These are phyloP conservation scores for Botrytis sinoallii DNA, from an alignment of 2,329 filamentous ascomycete genomes.

Conservation along the genomic window DNA sequence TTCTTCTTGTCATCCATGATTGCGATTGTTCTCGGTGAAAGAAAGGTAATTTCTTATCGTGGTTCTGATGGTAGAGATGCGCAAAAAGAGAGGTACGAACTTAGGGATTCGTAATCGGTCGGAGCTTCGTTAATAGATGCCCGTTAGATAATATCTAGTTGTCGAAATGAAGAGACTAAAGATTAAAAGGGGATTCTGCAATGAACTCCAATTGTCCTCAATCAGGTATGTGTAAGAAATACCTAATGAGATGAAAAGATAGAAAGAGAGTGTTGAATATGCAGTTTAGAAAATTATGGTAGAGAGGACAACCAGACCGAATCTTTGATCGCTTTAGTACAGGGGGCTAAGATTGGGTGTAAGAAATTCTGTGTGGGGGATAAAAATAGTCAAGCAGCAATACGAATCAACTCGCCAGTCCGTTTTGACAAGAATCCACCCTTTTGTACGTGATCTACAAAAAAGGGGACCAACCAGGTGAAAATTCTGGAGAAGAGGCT, in stretches of 20 bases:
- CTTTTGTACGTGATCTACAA: conserved; percentile 1
- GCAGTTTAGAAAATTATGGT: not conserved
- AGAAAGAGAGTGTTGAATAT: conserved; percentile 5
- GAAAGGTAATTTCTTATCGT: conserved; percentile 18
- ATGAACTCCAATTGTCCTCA: not conserved
- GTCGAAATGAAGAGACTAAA: not conserved
- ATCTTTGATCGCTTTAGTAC: conserved; percentile 3
- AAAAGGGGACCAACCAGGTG: conserved; percentile 7
- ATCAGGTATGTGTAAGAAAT: not conserved
- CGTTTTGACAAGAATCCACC: not conserved
- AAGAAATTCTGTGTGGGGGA: conserved; percentile 10
- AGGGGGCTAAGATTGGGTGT: conserved; percentile 8
- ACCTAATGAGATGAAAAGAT: not conserved
- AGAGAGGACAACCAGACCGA: conserved; percentile 14
- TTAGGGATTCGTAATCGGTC: not conserved
- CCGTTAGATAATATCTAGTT: conserved; percentile 2
- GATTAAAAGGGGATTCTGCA: not conserved
- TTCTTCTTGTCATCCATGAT: conserved; percentile 88
- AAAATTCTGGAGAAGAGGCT: conserved; percentile 7
- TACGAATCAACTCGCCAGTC: not conserved
- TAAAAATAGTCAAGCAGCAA: conserved; percentile 6
- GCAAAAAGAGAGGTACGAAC: conserved; percentile 23
- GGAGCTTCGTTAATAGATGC: conserved; percentile 1
- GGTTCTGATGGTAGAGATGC: conserved; percentile 18
- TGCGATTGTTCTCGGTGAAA: conserved; percentile 24